A percentile compares a stretch with the other conserved stretches of the same genome.
These are phyloP conservation scores for Colletotrichum sp. DNA, from an alignment of 2,329 filamentous ascomycete species.

Conservation along the genomic window DNA sequence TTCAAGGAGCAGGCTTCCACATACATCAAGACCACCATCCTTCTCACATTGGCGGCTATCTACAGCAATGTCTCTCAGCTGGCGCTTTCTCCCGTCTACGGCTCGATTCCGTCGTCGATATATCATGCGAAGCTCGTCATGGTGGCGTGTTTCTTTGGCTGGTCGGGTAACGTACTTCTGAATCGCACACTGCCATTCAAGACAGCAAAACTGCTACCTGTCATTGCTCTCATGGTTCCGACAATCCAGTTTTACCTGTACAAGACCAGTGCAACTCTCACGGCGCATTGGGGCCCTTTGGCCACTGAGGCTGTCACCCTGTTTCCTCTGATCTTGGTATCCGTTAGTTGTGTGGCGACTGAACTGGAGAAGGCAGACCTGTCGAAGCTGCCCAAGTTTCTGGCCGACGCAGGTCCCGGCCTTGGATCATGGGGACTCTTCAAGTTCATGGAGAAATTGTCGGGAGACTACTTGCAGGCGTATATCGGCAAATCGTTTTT, in stretches of 20 bases:
- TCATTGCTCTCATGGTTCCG: slow-evolving; percentile 79
- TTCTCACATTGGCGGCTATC: slow-evolving; percentile 64
- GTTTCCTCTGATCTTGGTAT: slow-evolving; percentile 70
- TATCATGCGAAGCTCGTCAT: slow-evolving; percentile 74
- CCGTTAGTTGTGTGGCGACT: slow-evolving; percentile 67
- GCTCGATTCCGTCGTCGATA: slow-evolving; percentile 76
- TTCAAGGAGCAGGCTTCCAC: slow-evolving; percentile 36
- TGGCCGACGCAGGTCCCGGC: slow-evolving; percentile 69
- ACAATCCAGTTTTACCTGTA: slow-evolving; percentile 75
- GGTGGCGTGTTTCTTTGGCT: slow-evolving; percentile 72
- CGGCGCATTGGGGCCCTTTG: slow-evolving; percentile 74
- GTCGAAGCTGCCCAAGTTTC: slow-evolving; percentile 56
- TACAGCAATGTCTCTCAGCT: slow-evolving; percentile 76
- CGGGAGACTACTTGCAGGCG: slow-evolving; percentile 44
- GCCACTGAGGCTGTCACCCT: slow-evolving; percentile 77
- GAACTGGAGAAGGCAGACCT: slow-evolving; percentile 68
- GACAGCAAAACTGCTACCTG: slow-evolving; percentile 64
- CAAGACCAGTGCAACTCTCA: slow-evolving; percentile 67
- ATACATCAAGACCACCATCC: slow-evolving; percentile 43
- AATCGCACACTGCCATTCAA: slow-evolving; percentile 52
- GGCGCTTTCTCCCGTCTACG: slow-evolving; percentile 86
- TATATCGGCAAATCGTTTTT: slow-evolving; percentile 67
- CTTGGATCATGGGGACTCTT: slow-evolving; percentile 72
- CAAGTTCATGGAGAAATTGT: slow-evolving; percentile 51
- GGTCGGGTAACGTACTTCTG: slow-evolving; percentile 69